Percentiles rank a stretch among this genome's conserved stretches.
Evolutionary conservation across 257 asterid genomes (phyloP).

Genomic region (Ocimum tenuiflorum): DNA sequence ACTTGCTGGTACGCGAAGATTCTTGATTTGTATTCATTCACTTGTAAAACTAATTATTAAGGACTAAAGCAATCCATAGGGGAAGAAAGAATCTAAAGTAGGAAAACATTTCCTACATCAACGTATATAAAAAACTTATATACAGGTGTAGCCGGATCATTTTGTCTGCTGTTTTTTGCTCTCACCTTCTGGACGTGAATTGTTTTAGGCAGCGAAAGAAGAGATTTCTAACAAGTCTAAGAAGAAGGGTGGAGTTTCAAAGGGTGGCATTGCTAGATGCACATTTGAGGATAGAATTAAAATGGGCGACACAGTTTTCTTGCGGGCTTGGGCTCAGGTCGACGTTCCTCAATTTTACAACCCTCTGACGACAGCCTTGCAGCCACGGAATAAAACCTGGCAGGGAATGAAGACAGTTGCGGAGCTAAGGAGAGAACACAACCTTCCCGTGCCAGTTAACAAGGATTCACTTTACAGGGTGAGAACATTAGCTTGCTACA

Average conservation of each 20-base stretch:
- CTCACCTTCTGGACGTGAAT: not conserved
- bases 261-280: conserved; percentile 94
- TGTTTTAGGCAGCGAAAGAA: conserved; percentile 72
- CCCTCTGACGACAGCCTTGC: conserved; percentile 88
- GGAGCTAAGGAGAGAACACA: conserved; percentile 72
- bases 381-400: conserved; percentile 78
- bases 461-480: conserved; percentile 87
- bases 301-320: conserved; percentile 84
- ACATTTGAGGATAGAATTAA: conserved; percentile 91
- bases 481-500: conserved; percentile 1
- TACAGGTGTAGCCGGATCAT: not conserved
- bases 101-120: not conserved
- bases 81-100: not conserved
- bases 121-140: not conserved
- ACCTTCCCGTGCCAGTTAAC: conserved; percentile 66
- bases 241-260: conserved; percentile 69
- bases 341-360: conserved; percentile 81
- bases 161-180: not conserved
- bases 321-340: conserved; percentile 97
- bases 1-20: no score
- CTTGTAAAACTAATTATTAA: no score
- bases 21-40: no score
- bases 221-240: conserved; percentile 65
- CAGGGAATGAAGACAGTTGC: conserved; percentile 88
- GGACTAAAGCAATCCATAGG: not conserved